Conservation (phyloP, 2,329 filamentous ascomycete species). For the Podosphaera aphanis region DNA sequence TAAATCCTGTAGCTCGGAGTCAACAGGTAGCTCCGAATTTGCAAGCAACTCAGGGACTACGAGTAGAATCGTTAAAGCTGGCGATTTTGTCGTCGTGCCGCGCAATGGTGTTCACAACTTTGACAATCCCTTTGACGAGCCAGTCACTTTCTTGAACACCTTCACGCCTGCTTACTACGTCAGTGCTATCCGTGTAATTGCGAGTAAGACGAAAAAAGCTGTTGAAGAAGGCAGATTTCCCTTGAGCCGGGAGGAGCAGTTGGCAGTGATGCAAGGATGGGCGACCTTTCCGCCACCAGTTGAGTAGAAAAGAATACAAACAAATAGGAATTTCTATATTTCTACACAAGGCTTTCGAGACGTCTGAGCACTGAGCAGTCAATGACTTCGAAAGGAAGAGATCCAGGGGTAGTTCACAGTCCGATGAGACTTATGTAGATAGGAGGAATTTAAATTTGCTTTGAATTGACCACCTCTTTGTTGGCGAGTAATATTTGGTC, state of each 20-base stretch:
- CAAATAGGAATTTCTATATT: not conserved
- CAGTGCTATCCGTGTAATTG: conserved; percentile 7
- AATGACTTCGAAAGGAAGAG: not conserved
- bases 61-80: conserved; percentile 18
- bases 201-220: conserved; percentile 2
- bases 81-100: conserved; percentile 31
- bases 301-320: conserved; percentile 22
- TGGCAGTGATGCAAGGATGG: conserved; percentile 7
- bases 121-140: conserved; percentile 28
- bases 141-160: conserved; percentile 32
- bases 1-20: not conserved
- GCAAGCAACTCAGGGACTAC: not conserved
- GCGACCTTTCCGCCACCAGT: conserved; percentile 6
- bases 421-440: too few species aligned
- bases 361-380: not conserved
- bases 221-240: conserved; percentile 3
- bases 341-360: not conserved
- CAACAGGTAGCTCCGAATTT: not conserved
- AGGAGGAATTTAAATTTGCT: too few species aligned
- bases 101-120: conserved; percentile 30
- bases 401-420: not conserved
- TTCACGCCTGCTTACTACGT: conserved; percentile 21
- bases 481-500: too few species aligned
- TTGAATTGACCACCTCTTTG: too few species aligned
- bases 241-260: conserved; percentile 4